Evolutionary conservation across 2,329 filamentous ascomycete genomes (phyloP).

Genomic region (Pseudogymnoascus sp.): DNA sequence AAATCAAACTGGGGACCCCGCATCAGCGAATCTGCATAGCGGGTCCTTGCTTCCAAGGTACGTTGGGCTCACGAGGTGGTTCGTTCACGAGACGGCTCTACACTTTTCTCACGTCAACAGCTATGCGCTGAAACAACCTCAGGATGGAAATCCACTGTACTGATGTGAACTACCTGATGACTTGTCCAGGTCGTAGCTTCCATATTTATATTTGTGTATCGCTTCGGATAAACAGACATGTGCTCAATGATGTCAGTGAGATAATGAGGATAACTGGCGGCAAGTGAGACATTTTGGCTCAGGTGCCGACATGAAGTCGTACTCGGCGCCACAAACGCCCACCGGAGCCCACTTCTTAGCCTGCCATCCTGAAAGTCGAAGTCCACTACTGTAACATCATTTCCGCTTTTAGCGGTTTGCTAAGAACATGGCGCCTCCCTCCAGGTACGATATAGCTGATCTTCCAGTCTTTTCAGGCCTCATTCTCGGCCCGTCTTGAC

Average conservation of each 20-base stretch:
- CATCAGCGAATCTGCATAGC: background rate
- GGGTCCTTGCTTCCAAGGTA: background rate
- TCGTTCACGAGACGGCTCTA: background rate
- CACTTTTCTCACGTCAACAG: background rate
- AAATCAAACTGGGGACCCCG: background rate
- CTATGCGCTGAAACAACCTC: background rate
- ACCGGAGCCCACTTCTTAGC: background rate
- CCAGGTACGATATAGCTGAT: background rate
- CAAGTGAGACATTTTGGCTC: conserved; percentile 7
- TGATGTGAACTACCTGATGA: background rate
- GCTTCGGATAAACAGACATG: background rate
- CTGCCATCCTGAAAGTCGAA: background rate
- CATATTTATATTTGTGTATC: background rate
- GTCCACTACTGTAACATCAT: background rate
- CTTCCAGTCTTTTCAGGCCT: background rate
- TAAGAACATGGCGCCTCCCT: background rate
- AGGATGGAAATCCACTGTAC: background rate
- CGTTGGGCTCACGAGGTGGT: background rate
- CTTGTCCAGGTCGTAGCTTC: background rate
- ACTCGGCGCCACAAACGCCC: background rate
- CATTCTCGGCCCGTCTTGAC: conserved; percentile 4
- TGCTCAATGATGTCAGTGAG: background rate
- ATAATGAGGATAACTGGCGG: background rate
- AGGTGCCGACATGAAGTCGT: background rate
- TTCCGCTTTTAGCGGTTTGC: background rate